phyloP scores from a whole-genome alignment of 75 land plant species.

The Pseudotsuga menziesii region DNA sequence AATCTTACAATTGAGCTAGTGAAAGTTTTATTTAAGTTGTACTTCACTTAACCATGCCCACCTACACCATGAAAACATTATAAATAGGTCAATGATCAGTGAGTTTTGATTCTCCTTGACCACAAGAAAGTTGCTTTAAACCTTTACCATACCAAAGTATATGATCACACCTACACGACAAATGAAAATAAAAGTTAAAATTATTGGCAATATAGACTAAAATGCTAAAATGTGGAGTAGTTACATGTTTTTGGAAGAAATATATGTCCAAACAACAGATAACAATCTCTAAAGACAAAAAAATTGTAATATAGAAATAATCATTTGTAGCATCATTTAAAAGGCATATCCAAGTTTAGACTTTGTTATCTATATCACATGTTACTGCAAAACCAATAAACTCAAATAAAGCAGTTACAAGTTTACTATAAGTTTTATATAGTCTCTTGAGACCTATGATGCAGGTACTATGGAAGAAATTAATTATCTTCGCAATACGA shows the following conservation, averaged over 20 bases:
- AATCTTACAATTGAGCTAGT: conserved; percentile 12
- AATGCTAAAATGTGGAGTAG: background rate
- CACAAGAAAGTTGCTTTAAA: conserved; percentile 38
- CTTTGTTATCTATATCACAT: background rate
- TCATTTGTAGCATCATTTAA: background rate
- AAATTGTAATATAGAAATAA: background rate
- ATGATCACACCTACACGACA: conserved; percentile 49
- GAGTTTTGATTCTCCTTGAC: conserved; percentile 42
- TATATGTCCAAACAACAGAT: background rate
- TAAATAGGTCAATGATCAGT: conserved; percentile 63
- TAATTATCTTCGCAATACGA: background rate
- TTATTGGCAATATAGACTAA: background rate
- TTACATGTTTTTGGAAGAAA: background rate
- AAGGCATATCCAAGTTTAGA: background rate
- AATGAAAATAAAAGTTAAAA: background rate
- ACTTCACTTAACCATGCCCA: conserved; percentile 30
- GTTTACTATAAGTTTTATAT: background rate
- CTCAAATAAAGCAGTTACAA: background rate
- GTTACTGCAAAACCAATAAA: background rate
- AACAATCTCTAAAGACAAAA: background rate
- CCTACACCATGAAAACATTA: conserved; percentile 41
- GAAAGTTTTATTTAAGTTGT: conserved; percentile 19
- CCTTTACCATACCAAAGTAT: conserved; percentile 60
- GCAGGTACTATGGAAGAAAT: background rate
- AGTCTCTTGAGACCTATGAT: too few relatives aligned